Conservation (phyloP, 768 basidiomycete species). For the Rhodotorula paludigena region DNA sequence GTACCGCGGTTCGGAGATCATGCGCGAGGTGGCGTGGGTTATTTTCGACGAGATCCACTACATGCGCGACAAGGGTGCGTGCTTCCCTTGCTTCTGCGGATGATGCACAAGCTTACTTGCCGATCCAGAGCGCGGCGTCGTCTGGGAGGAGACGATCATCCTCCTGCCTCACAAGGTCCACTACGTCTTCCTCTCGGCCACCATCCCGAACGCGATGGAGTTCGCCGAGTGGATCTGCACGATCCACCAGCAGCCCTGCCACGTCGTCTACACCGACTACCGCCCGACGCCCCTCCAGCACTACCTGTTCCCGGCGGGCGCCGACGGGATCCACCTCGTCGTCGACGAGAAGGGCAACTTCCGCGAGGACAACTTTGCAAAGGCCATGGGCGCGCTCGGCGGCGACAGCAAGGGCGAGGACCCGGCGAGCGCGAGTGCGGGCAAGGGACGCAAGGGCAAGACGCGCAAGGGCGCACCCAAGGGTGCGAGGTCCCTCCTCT, state of each 20-base stretch:
- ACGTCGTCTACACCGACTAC: slow-evolving; percentile 98
- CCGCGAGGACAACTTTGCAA: slow-evolving; percentile 92
- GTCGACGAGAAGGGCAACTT: slow-evolving; percentile 99
- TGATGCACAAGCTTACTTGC: background rate
- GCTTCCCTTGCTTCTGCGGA: background rate
- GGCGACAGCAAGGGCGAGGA: slow-evolving; percentile 43
- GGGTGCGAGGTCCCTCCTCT: slow-evolving; percentile 53
- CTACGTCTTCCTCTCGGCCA: slow-evolving; percentile 97
- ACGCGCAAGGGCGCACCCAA: slow-evolving; percentile 86
- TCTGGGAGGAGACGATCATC: slow-evolving; percentile 99
- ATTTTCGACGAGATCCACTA: slow-evolving; percentile 99
- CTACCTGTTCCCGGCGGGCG: slow-evolving; percentile 93
- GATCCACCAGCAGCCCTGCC: slow-evolving; percentile 94
- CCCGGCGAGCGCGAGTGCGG: slow-evolving; percentile 75
- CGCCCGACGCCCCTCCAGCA: slow-evolving; percentile 96
- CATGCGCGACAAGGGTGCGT: slow-evolving; percentile 82
- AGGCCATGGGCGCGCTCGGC: slow-evolving; percentile 88
- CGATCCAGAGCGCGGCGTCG: slow-evolving; percentile 79
- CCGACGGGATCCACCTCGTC: slow-evolving; percentile 93
- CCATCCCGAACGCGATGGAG: slow-evolving; percentile 98
- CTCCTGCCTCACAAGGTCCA: slow-evolving; percentile 91
- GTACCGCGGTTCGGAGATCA: slow-evolving; percentile 95
- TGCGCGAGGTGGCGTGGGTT: slow-evolving; percentile 99
- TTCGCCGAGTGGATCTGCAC: slow-evolving; percentile 99
- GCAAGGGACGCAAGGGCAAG: slow-evolving; percentile 86